Evolutionary conservation across 2,329 filamentous ascomycete species (phyloP).

Genomic region (Nannizziopsis barbatae): DNA sequence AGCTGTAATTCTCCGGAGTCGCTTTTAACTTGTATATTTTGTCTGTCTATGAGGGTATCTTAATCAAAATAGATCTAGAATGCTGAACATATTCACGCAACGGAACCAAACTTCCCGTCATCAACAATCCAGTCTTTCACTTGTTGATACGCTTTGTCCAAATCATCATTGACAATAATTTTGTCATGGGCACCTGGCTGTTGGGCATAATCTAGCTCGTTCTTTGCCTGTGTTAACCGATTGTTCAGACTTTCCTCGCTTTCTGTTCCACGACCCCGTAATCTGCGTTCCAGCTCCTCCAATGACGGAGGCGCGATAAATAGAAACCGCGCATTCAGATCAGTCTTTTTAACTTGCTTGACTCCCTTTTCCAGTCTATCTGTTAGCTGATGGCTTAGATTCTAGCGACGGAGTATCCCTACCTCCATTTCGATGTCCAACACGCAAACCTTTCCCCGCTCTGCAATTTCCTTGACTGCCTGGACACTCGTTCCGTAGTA

Average conservation of each 20-base stretch:
- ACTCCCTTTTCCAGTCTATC: slow-evolving; percentile 49
- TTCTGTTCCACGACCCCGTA: slow-evolving; percentile 69
- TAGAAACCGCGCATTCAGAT: slow-evolving; percentile 64
- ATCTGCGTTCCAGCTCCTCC: slow-evolving; percentile 60
- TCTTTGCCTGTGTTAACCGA: slow-evolving; percentile 58
- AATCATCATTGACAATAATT: slow-evolving; percentile 55
- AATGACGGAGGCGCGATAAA: slow-evolving; percentile 73
- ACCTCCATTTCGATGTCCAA: slow-evolving; percentile 97
- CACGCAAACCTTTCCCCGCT: slow-evolving; percentile 63
- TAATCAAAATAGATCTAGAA: background rate
- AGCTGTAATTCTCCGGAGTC: background rate
- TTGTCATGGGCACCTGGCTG: slow-evolving; percentile 55
- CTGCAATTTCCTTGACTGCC: slow-evolving; percentile 64
- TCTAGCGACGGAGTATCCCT: slow-evolving; percentile 8
- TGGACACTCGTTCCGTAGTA: slow-evolving; percentile 73
- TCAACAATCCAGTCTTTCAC: slow-evolving; percentile 44
- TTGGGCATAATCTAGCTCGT: slow-evolving; percentile 63
- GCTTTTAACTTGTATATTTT: background rate
- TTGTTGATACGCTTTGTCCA: slow-evolving; percentile 46
- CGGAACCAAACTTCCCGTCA: slow-evolving; percentile 25
- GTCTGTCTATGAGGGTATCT: slow-evolving; percentile 2
- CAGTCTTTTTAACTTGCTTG: slow-evolving; percentile 76
- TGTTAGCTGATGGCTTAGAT: background rate
- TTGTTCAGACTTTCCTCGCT: slow-evolving; percentile 59
- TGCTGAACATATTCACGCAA: background rate